Percentiles rank a stretch among this genome's conserved stretches.
Conservation (phyloP, 1,284 basidiomycete genomes). For the Acaromyces ingoldii region DNA sequence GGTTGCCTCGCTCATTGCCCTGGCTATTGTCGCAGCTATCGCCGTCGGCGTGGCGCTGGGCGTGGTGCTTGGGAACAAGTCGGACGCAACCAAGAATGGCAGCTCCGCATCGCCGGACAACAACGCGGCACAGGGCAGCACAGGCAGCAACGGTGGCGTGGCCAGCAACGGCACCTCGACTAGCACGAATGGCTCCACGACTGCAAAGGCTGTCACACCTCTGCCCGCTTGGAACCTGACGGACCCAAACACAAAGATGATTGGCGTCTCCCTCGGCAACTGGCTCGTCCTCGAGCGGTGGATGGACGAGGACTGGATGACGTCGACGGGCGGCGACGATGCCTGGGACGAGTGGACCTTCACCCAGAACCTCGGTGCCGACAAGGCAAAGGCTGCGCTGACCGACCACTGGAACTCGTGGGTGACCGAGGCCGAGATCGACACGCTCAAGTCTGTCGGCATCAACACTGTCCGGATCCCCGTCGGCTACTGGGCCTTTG, state of each 20-base stretch:
- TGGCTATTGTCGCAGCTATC: conserved; percentile 21
- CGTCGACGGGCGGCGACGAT: conserved; percentile 39
- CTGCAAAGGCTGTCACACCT: conserved; percentile 21
- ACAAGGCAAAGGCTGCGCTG: conserved; percentile 25
- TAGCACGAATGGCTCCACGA: conserved; percentile 6
- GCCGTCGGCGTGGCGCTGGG: conserved; percentile 19
- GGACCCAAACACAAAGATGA: conserved; percentile 41
- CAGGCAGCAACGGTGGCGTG: neutral
- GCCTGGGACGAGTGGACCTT: conserved; percentile 53
- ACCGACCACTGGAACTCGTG: conserved; percentile 50
- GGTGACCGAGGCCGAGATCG: conserved; percentile 52
- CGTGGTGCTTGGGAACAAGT: conserved; percentile 18
- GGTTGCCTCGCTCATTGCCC: conserved; percentile 16
- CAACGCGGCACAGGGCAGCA: neutral
- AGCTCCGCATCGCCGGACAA: neutral
- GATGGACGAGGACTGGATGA: conserved; percentile 54
- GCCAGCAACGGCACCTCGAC: conserved; percentile 8
- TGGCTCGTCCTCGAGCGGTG: conserved; percentile 51
- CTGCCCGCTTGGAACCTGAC: conserved; percentile 46
- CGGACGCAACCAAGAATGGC: conserved; percentile 16
- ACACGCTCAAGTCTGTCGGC: conserved; percentile 40
- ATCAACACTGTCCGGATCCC: conserved; percentile 52
- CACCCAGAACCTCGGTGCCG: conserved; percentile 38
- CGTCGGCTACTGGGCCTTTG: conserved; percentile 50
- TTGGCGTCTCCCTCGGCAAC: conserved; percentile 45